Percentiles rank a stretch among this genome's conserved stretches.
Evolutionary conservation across 2,329 filamentous ascomycete genomes (phyloP).

Genomic region (Diaporthe ampelina): DNA sequence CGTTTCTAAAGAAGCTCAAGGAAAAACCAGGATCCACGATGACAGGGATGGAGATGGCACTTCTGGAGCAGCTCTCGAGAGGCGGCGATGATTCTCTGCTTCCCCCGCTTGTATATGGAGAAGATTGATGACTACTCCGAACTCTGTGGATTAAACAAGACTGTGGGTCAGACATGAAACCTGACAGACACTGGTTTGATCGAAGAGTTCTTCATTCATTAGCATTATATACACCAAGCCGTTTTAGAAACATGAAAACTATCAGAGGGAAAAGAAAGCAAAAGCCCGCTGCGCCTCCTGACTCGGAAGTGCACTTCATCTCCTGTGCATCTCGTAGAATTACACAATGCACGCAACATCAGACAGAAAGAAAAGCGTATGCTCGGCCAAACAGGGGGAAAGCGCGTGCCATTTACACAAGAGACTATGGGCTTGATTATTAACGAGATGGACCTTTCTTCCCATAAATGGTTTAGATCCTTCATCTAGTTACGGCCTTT

Average conservation of each 20-base stretch:
- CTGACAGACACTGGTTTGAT: too few species aligned
- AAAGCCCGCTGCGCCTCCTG: neutral
- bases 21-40: neutral
- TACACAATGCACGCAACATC: neutral
- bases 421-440: neutral
- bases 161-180: neutral
- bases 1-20: conserved; percentile 28
- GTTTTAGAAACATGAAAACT: too few species aligned
- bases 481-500: neutral
- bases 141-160: neutral
- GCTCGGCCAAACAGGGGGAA: neutral
- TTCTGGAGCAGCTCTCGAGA: conserved; percentile 26
- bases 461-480: neutral
- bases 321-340: neutral
- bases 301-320: neutral
- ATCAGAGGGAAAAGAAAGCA: too few species aligned
- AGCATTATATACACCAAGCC: too few species aligned
- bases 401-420: neutral
- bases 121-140: neutral
- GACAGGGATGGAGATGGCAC: neutral
- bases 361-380: neutral
- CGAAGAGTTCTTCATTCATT: too few species aligned
- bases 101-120: conserved; percentile 2
- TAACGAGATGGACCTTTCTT: neutral
- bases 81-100: conserved; percentile 2